Percentiles rank a stretch among this genome's conserved stretches.
phyloP scores from a whole-genome alignment of 139 green algal genomes.

The Micractinium sp. region DNA sequence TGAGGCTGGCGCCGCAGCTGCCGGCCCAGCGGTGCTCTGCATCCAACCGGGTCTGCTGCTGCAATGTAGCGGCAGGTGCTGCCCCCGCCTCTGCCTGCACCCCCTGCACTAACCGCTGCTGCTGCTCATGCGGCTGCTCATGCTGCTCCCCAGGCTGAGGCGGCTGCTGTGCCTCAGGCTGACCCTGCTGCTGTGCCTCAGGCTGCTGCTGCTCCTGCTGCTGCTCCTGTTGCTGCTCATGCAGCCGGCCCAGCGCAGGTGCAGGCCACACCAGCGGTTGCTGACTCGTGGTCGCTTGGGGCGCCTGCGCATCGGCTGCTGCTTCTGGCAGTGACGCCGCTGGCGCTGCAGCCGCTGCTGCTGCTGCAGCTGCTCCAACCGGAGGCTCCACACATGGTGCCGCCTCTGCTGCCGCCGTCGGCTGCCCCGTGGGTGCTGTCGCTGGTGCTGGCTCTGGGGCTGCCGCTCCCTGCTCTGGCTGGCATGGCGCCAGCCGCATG shows the following conservation, averaged over 20 bases:
- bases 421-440: background rate
- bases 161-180: background rate
- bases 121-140: background rate
- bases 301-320: background rate
- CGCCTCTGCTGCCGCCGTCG: no score
- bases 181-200: background rate
- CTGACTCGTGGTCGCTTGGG: background rate
- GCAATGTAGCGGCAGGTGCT: background rate
- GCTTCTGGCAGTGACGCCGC: background rate
- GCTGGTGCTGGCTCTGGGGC: background rate
- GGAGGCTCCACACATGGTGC: no score
- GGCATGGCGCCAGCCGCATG: background rate
- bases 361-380: no score
- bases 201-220: background rate
- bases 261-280: background rate
- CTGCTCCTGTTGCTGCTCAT: background rate
- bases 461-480: constrained; percentile 3
- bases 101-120: background rate
- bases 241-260: no score
- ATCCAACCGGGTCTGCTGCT: background rate
- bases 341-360: background rate
- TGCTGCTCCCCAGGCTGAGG: no score
- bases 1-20: background rate
- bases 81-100: background rate
- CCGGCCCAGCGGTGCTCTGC: background rate